Evolutionary conservation across 805 yeast genomes (phyloP), one percentile per base, ranked within the genome.

Genomic region (Saturnispora bothae): DNA sequence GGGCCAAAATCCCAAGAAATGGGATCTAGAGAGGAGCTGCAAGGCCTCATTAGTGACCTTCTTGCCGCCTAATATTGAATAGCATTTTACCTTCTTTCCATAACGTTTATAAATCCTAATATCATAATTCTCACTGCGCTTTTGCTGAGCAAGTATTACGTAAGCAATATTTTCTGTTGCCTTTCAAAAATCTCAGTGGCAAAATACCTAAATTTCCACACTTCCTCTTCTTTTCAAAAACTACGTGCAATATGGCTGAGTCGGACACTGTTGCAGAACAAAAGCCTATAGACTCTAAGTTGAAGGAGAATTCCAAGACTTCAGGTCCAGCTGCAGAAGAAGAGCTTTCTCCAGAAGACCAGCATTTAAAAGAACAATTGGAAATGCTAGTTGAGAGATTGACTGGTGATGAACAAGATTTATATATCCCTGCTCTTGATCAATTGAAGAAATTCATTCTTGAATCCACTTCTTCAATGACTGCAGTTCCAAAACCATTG

Each of bases 401-500:
- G 44, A 62, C 62, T 43, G 86, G 77, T 45, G 57, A 73, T 2
- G 66, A 69, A 43, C 50, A 66, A 33, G 56, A 63, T 15, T 62
- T 74, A 16, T 82, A 83, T 54, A 61, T 61, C 26, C 63, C 74
- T 10, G 71, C 85, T n/a, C 68, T 92, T 49, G 68, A 69, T 30
- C 68, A 78, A 37, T 70, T 92, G 58, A 86, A 85, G 54, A 72
- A 69, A 34, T 75, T 75, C 50, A 88, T 92, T 51, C 76, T 84
- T 48, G 94, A 92, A 39, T 83, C 96, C 10, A 92, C 99, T 3
- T 83, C 96, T 28, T 88, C 96, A 7, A 92, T 92, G 96, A 92
- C 98, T 2, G 99, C 99, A 3, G 98, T 92, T 36, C 99, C 99
- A 28, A 92, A 92, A 61, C 99, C 99, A 4, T 73, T 92, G 63